Evolutionary conservation across 1,284 basidiomycete genomes (phyloP), one percentile per base, ranked within the genome.

Genomic region (Coniferiporia sulphurascens): DNA sequence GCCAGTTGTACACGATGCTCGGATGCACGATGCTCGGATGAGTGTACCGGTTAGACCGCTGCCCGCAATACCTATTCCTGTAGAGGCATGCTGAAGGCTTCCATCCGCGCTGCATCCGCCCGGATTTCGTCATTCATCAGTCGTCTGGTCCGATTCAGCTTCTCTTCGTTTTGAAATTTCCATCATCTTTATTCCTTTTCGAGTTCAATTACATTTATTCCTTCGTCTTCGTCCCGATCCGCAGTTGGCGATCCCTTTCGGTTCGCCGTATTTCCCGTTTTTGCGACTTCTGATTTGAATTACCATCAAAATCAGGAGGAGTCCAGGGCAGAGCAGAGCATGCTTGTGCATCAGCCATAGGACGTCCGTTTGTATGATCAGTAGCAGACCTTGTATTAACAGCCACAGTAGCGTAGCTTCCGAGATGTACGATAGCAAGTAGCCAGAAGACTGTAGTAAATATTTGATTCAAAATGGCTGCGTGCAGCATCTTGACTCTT

Each of bases 11-110:
- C 32, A 41, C 54, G 22, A 19, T n/a, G 17, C 19, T 2, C n/a
- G 21, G 8, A 4, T 12, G 46, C 32, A 41, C 54, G 22, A 19
- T n/a, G 17, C 19, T 2, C n/a, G 21, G 8, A 4, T 12, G 4
- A 35, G 34, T 17, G 41, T 49, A 13, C 44, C 51, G 43, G 36
- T 52, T 15, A 52, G 46, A 21, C 57, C 57, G 9, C 51, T 58
- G 34, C 57, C 57, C 4, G 21, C 36, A 17, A 41, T 48, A 8
- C 57, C 57, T 10, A 36, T 58, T 13, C 51, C 57, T 35, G 51
- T 53, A 3, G 57, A 48, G 46, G 50, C 44, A 12, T 53, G 34
- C 34, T 58, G 27, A 41, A 52, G 44, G 9, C n/a, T 15, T 9
- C 12, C 19, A 17, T 46, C 19, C 44, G 2, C 44, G 13, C 21